phyloP scores from a whole-genome alignment of 768 basidiomycete genomes.

The Cyclocybe cylindracea region DNA sequence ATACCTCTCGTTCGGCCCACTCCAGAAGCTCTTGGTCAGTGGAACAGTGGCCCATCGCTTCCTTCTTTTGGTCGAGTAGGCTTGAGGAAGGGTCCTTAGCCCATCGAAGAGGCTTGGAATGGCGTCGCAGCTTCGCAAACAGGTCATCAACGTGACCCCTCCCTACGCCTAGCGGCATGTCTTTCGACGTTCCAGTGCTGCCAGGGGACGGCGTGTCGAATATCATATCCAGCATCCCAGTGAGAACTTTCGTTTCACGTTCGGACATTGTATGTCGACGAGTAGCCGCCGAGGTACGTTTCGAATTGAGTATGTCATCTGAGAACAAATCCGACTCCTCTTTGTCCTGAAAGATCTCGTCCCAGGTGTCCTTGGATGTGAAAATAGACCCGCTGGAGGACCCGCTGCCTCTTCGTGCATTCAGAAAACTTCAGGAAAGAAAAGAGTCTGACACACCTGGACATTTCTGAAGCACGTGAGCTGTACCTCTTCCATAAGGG shows the following conservation, averaged over 20 bases:
- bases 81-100: slow-evolving; percentile 52
- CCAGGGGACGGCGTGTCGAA: slow-evolving; percentile 37
- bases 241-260: slow-evolving; percentile 63
- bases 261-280: slow-evolving; percentile 60
- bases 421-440: too few species aligned
- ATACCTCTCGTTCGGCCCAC: slow-evolving; percentile 74
- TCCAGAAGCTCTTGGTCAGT: slow-evolving; percentile 71
- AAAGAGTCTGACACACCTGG: too few species aligned
- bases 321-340: not conserved
- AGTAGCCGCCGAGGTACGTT: not conserved
- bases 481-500: too few species aligned
- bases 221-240: slow-evolving; percentile 74
- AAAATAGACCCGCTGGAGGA: too few species aligned
- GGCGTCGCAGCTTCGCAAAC: slow-evolving; percentile 55
- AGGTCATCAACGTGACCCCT: slow-evolving; percentile 44
- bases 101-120: slow-evolving; percentile 51
- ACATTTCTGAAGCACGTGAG: too few species aligned
- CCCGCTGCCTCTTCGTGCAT: too few species aligned
- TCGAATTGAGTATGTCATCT: slow-evolving; percentile 8
- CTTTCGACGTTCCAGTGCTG: not conserved
- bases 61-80: slow-evolving; percentile 64
- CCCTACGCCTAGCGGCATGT: slow-evolving; percentile 3
- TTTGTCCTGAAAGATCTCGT: slow-evolving; percentile 2
- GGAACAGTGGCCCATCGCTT: slow-evolving; percentile 68
- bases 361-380: slow-evolving; percentile 1